phyloP scores from a whole-genome alignment of 2,329 filamentous ascomycete genomes.

The Trichoderma atroviride region DNA sequence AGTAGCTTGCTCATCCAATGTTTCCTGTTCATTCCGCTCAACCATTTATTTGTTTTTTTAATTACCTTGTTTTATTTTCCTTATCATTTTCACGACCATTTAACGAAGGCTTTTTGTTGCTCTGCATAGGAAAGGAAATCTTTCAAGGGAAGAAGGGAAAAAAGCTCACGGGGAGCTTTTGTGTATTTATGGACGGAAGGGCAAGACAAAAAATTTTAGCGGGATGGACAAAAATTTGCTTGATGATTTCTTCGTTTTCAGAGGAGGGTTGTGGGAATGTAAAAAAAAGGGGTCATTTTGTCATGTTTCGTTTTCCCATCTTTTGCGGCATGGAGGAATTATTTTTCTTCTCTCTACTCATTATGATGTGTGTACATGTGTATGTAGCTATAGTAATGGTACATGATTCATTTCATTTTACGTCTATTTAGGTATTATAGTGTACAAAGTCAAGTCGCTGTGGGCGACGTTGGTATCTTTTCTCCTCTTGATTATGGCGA shows the following conservation, averaged over 20 bases:
- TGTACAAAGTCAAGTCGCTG: constrained; percentile 16
- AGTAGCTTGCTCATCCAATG: constrained; percentile 22
- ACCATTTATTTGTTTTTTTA: neutral
- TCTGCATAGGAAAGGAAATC: neutral
- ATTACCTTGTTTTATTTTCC: neutral
- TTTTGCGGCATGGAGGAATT: constrained; percentile 8
- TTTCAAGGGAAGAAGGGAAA: neutral
- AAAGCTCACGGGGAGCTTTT: neutral
- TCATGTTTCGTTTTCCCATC: too few species aligned
- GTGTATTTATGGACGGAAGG: constrained; percentile 6
- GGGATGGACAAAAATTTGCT: neutral
- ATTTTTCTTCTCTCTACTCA: constrained; percentile 17
- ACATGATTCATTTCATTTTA: constrained; percentile 6
- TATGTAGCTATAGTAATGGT: constrained; percentile 11
- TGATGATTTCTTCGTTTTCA: neutral
- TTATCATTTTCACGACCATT: neutral
- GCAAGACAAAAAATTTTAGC: constrained; percentile 6
- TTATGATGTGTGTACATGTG: neutral
- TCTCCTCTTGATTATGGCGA: neutral
- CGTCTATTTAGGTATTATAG: neutral
- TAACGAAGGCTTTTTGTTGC: neutral
- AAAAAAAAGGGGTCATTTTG: neutral
- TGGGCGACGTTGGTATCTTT: neutral
- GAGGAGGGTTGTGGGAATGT: neutral
- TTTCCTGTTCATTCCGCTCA: too few species aligned